Percentiles rank a stretch among this genome's conserved stretches.
Conservation (phyloP, 225 moss, liverwort and hornwort genomes). For the Takakia lepidozioides region DNA sequence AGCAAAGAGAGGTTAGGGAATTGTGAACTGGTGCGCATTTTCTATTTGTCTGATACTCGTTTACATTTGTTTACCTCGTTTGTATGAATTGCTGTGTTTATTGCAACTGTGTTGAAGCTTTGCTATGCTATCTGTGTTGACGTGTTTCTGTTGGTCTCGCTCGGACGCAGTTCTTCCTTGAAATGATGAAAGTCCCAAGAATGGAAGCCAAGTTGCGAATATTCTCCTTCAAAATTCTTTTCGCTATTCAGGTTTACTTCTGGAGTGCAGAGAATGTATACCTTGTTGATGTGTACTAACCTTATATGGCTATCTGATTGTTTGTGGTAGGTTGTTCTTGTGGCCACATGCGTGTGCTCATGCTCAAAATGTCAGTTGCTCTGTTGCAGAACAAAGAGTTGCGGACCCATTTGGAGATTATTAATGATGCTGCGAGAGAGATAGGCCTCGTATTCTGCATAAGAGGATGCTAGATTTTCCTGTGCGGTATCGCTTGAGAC, state of each 20-base stretch:
- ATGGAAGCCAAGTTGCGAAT: constrained; percentile 93
- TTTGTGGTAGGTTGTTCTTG: no score
- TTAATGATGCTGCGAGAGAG: constrained; percentile 85
- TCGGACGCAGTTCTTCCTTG: constrained; percentile 69
- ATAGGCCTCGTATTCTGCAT: no score
- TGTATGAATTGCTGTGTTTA: constrained; percentile 4
- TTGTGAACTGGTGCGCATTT: constrained; percentile 46
- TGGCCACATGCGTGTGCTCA: no score
- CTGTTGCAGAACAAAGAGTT: constrained; percentile 61
- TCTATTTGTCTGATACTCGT: not conserved
- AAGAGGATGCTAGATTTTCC: no score
- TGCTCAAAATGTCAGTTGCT: no score
- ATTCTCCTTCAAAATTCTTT: constrained; percentile 91
- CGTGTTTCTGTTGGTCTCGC: constrained; percentile 4
- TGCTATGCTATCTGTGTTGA: no score
- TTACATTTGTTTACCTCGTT: no score
- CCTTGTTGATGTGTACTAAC: no score
- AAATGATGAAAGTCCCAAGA: constrained; percentile 97
- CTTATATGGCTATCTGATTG: no score
- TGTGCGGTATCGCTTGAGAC: no score
- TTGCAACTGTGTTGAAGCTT: not conserved
- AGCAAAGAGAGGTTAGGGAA: constrained; percentile 57
- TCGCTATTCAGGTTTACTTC: constrained; percentile 67
- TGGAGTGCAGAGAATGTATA: no score
- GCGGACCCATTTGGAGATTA: constrained; percentile 58